Percentiles rank a stretch among this genome's conserved stretches.
Evolutionary conservation across 2,329 filamentous ascomycete genomes (phyloP).

Genomic region (Cryoendolithus antarcticus): DNA sequence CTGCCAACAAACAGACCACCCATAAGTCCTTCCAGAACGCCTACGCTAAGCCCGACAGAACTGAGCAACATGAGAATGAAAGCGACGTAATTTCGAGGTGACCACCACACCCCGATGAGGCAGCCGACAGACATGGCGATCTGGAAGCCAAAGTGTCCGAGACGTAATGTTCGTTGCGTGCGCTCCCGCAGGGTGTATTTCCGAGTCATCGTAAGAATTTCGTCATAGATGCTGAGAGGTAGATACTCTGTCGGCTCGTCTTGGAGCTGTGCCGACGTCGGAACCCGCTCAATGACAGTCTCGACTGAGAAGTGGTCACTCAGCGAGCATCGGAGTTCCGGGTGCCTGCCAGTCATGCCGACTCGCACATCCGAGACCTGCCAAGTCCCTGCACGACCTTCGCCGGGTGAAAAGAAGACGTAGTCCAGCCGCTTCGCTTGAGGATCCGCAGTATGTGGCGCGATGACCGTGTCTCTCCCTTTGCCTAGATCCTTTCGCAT

Average conservation of each 20-base stretch:
- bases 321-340: slow-evolving; percentile 67
- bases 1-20: slow-evolving; percentile 75
- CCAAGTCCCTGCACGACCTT: slow-evolving; percentile 38
- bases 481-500: slow-evolving; percentile 56
- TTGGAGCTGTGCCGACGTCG: background rate
- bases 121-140: slow-evolving; percentile 59
- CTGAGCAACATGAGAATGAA: slow-evolving; percentile 72
- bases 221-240: slow-evolving; percentile 41
- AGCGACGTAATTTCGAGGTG: slow-evolving; percentile 58
- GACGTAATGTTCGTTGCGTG: slow-evolving; percentile 57
- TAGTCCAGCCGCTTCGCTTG: slow-evolving; percentile 86
- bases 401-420: slow-evolving; percentile 57
- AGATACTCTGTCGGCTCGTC: slow-evolving; percentile 2
- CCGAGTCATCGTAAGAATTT: slow-evolving; percentile 59
- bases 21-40: slow-evolving; percentile 73
- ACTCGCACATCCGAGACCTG: slow-evolving; percentile 58
- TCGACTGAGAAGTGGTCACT: slow-evolving; percentile 94
- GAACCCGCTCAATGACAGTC: slow-evolving; percentile 51
- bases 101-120: slow-evolving; percentile 77
- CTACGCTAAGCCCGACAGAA: slow-evolving; percentile 63
- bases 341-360: slow-evolving; percentile 71
- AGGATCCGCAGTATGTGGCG: slow-evolving; percentile 55
- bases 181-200: slow-evolving; percentile 60
- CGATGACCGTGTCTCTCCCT: slow-evolving; percentile 51
- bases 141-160: slow-evolving; percentile 60